Evolutionary conservation across 1,284 basidiomycete species (phyloP), one percentile per base, ranked within the genome.

Genomic region (Cryptococcus hybrid): DNA sequence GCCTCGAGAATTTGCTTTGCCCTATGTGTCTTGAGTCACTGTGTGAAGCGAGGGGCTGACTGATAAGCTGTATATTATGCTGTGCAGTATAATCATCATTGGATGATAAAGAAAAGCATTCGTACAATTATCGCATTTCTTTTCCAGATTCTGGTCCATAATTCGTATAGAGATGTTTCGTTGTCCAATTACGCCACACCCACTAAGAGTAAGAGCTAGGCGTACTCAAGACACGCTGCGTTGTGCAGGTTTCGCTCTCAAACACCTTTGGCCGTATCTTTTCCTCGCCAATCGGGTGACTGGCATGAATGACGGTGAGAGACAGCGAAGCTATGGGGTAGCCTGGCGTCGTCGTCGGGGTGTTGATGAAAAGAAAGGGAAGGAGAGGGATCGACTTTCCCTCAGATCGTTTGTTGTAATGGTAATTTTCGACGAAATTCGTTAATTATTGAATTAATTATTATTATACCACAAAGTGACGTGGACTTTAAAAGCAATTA

Each of bases 1-100:
- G 59, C 59, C 11, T 50, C 47, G 45, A 51, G 56, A 47, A 52
- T 52, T 45, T 61, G 56, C 46, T 61, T 61, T 38, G 50, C 53
- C 7, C 34, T 56, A 47, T 61, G 59, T 51, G 37, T 56, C 30
- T n/a, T 59, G 35, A 51, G 48, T 30, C 5, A 6, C 9, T 47
- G 46, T 9, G 30, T 24, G 45, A 15, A 30, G 46, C 15, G 46
- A 24, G 5, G 7, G 13, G 15, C 24, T 47, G 46, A 15, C 13
- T 47, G 46, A 46, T 46, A n/a, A 42, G 39, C 39, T 42, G 39
- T 42, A 40, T 13, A n/a, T 42, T 11, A 42, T n/a, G 39, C 39
- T 42, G 39, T n/a, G 11, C 24, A 24, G 24, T 24, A 24, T 24
- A 24, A 24, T 24, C 24, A 24, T 24, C 24, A 24, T 24, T 24